phyloP scores from a whole-genome alignment of 2,329 filamentous ascomycete species.

The Ophiostoma quercus region DNA sequence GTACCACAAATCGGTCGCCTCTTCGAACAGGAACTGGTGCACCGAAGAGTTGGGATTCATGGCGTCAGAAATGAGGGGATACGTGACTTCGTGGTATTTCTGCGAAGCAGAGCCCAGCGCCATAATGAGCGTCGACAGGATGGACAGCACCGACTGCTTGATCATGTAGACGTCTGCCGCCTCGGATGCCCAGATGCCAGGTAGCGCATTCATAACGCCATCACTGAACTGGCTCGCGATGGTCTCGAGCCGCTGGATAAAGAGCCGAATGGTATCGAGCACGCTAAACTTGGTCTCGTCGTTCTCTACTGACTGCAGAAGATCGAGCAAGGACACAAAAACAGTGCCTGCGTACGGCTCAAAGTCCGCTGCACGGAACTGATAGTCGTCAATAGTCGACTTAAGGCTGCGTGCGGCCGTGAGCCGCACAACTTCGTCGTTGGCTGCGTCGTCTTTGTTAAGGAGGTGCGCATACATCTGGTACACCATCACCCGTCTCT shows the following conservation, averaged over 20 bases:
- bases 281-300: conserved; percentile 89
- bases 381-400: conserved; percentile 75
- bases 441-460: conserved; percentile 66
- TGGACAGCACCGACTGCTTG: conserved; percentile 86
- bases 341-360: conserved; percentile 70
- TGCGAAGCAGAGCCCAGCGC: conserved; percentile 75
- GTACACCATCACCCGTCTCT: conserved; percentile 70
- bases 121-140: conserved; percentile 78
- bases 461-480: conserved; percentile 85
- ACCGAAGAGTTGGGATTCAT: conserved; percentile 70
- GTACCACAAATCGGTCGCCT: conserved; percentile 84
- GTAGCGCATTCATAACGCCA: conserved; percentile 73
- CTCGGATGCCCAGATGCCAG: conserved; percentile 76
- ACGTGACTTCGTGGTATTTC: conserved; percentile 70
- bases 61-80: conserved; percentile 77
- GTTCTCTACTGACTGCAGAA: conserved; percentile 74
- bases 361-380: conserved; percentile 70
- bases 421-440: conserved; percentile 87
- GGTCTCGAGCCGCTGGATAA: conserved; percentile 76
- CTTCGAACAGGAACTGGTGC: conserved; percentile 80
- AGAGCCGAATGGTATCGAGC: conserved; percentile 74
- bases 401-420: conserved; percentile 84
- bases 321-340: conserved; percentile 64
- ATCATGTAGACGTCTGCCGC: conserved; percentile 79
- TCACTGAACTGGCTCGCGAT: conserved; percentile 66